Evolutionary conservation across 1,284 basidiomycete genomes (phyloP).

Genomic region (Ceratorhiza oryzae-sativae): DNA sequence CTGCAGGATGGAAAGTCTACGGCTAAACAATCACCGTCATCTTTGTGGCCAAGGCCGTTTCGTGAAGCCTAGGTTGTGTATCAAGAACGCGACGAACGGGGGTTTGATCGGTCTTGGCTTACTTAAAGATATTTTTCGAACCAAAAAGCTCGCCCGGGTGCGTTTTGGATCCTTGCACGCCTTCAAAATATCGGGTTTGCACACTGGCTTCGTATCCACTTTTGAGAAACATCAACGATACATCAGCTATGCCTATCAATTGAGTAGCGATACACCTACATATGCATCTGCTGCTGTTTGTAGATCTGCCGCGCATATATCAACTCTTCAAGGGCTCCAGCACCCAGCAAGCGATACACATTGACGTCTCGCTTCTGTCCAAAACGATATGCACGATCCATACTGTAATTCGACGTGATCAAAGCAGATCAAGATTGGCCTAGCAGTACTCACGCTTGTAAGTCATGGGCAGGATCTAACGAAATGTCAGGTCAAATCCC

Average conservation of each 20-base stretch:
- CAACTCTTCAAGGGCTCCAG: constrained; percentile 82
- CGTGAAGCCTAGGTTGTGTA: constrained; percentile 58
- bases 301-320: constrained; percentile 87
- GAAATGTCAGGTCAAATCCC: not conserved
- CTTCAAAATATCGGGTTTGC: constrained; percentile 82
- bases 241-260: too few relatives aligned
- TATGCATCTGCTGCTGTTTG: constrained; percentile 89
- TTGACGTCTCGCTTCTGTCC: constrained; percentile 87
- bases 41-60: constrained; percentile 73
- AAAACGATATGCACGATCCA: constrained; percentile 88
- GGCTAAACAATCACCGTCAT: constrained; percentile 42
- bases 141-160: constrained; percentile 85
- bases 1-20: not conserved
- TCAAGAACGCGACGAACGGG: not conserved
- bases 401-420: constrained; percentile 46
- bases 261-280: too few relatives aligned
- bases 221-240: too few relatives aligned
- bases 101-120: not conserved
- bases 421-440: not conserved
- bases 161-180: constrained; percentile 75
- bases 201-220: constrained; percentile 77
- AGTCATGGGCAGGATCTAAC: constrained; percentile 81
- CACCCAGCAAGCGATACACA: constrained; percentile 83
- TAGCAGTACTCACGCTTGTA: constrained; percentile 64
- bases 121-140: constrained; percentile 77